A percentile compares a stretch with the other conserved stretches of the same genome.
Conservation (phyloP, 1,139 yeast species). For the Saccharomyces pastorianus region DNA sequence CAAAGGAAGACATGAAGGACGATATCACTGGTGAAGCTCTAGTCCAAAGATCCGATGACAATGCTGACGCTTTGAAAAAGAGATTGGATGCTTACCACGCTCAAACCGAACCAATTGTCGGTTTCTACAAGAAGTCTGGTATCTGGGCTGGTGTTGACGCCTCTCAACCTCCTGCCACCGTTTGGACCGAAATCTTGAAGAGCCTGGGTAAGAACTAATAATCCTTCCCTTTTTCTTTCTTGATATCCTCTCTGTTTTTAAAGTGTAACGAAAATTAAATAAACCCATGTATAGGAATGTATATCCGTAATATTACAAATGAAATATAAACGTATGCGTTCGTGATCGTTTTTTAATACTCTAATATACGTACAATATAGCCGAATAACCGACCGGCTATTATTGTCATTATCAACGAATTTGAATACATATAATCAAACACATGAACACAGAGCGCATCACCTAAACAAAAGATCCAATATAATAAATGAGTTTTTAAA, state of each 20-base stretch:
- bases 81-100: conserved; percentile 90
- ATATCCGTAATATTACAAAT: not conserved
- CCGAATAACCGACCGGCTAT: not conserved
- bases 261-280: not conserved
- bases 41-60: conserved; percentile 97
- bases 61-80: conserved; percentile 91
- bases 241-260: conserved; percentile 2
- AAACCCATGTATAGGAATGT: not conserved
- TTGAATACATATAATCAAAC: not conserved
- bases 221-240: not conserved
- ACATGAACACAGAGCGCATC: not conserved
- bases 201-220: conserved; percentile 46
- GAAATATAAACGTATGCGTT: not conserved
- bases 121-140: conserved; percentile 85
- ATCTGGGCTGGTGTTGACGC: conserved; percentile 98
- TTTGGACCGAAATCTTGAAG: conserved; percentile 83
- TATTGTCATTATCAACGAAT: not conserved
- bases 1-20: conserved; percentile 89
- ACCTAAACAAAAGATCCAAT: not conserved
- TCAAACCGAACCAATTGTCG: conserved; percentile 98
- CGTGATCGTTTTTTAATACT: not conserved
- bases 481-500: not conserved
- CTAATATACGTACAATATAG: not conserved
- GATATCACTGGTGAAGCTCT: conserved; percentile 94
- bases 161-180: conserved; percentile 81